Base-by-base conservation (phyloP, 805 yeast species). In the Lachancea mirantina region DNA sequence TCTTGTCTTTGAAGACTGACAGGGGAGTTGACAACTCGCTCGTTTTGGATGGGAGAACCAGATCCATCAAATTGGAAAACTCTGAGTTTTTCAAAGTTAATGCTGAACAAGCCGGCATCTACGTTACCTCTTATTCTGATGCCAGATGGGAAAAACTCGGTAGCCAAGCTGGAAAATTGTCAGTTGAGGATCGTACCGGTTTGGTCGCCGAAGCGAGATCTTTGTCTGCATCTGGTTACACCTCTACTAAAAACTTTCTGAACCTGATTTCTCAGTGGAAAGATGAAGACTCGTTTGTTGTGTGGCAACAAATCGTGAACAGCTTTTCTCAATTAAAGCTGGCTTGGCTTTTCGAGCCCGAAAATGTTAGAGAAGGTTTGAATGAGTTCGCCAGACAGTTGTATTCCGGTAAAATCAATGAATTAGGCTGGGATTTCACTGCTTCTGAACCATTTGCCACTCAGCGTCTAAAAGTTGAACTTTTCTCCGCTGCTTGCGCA, bases 151-250 rank as follows among this genome's bases (percentile, higher is more conserved):
- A 64, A 30, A 76, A 77, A 53, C 67, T 82, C 45, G 84, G 84
- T 34, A 52, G 70, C 40, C 69, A 68, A 24, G 65, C 66, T 8
- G 76, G 75, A 24, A 61, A 69, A 46, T 67, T 83, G 46, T 68
- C 84, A 8, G 80, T 78, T 32, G 83, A 78, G 53, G 94, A 83
- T 58, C 74, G 84, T 58, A 75, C 79, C 35, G 89, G 88, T 26
- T 67, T 80, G 45, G 80, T 82, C 29, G 81, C 88, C n/a, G 94
- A 83, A 60, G 83, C 83, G 13, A 74, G 71, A 32, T 72, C 84
- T 6, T 66, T 81, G 44, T 74, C 89, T 4, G 62, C 76, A 17
- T 76, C 89, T 13, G 92, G 92, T 19, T 70, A 71, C 46, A 72
- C 78, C 35, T 64, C 77, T 16, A 73, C 87, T 20, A 64, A 74